A percentile compares a stretch with the other conserved stretches of the same genome.
Conservation (phyloP, 129 eudicot genomes). For the Erigeron canadensis region DNA sequence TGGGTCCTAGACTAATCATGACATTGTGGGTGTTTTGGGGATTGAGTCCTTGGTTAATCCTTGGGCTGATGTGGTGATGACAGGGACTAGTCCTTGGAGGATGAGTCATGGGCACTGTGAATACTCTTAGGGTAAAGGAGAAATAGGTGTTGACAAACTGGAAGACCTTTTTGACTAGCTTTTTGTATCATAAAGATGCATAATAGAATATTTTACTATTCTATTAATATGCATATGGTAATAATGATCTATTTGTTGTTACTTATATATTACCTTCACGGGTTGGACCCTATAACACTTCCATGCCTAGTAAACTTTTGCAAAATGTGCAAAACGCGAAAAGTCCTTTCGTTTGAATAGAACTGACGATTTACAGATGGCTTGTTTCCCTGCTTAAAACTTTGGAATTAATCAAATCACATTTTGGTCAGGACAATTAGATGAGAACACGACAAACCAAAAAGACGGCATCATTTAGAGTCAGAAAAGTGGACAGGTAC, state of each 20-base stretch:
- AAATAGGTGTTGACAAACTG: constrained; percentile 92
- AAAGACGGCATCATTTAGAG: neutral
- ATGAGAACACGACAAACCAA: too few relatives aligned
- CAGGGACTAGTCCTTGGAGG: too few relatives aligned
- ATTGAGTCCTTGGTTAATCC: too few relatives aligned
- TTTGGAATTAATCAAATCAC: constrained; percentile 14
- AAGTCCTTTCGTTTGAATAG: constrained; percentile 75
- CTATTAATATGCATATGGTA: neutral
- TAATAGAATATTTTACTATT: constrained; percentile 10
- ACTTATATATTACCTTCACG: constrained; percentile 56
- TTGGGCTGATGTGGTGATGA: too few relatives aligned
- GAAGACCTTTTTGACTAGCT: constrained; percentile 88
- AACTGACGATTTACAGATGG: constrained; percentile 82
- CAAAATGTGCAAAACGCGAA: constrained; percentile 85
- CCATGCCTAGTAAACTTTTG: constrained; percentile 97
- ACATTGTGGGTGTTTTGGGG: too few relatives aligned
- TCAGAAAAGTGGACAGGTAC: neutral
- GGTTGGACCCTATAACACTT: constrained; percentile 87
- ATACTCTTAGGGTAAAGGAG: constrained; percentile 97
- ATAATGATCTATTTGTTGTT: constrained; percentile 1
- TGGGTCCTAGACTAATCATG: too few relatives aligned
- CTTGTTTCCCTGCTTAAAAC: constrained; percentile 77
- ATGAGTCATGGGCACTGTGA: too few relatives aligned
- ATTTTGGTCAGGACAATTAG: neutral
- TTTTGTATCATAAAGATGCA: constrained; percentile 50